Evolutionary conservation across 805 yeast species (phyloP), one percentile per base, ranked within the genome.

Genomic region (Candida glaebosa): DNA sequence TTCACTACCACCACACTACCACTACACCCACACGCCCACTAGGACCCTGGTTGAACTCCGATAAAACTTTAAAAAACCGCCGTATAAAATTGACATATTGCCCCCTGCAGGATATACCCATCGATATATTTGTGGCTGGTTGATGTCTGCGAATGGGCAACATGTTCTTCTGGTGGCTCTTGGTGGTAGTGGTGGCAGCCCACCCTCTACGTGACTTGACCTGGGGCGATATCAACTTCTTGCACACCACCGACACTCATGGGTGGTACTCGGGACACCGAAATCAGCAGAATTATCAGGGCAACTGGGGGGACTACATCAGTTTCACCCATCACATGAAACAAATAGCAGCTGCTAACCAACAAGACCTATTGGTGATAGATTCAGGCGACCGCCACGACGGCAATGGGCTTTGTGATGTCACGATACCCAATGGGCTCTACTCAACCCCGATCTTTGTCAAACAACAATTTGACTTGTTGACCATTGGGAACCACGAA

Each of bases 231-330:
- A 43, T 93, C 36, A 91, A 93, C 64, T 87, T 93, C 52, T 54
- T 91, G 18, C 98, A 91, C 55, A 90, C 98, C 1, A 93, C 99
- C 0, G 99, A 93, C 54, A 91, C 97, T 2, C 99, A 93, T 60
- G 97, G 93, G 1, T 93, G 99, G 99, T 78, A 84, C 48, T 81
- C 91, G 4, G 97, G 97, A 0, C 99, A 91, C 65, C 52, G 79
- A 31, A 81, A 82, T 49, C 97, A 90, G 59, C 71, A 75, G 20
- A 79, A 78, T 43, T 91, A 82, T 59, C 75, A 82, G 30, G 93
- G 87, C 3, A 87, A 90, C 58, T 91, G 96, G 96, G 97, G 97
- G 7, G 96, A 91, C 54, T 87, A 84, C 45, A 56, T 85, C 3
- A 80, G 90, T 0, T 90, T 91, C 56, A 66, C 79, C 0, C 48